Base-by-base conservation (phyloP, 2,329 filamentous ascomycete species). In the Lecanoromycetidae sp. region DNA sequence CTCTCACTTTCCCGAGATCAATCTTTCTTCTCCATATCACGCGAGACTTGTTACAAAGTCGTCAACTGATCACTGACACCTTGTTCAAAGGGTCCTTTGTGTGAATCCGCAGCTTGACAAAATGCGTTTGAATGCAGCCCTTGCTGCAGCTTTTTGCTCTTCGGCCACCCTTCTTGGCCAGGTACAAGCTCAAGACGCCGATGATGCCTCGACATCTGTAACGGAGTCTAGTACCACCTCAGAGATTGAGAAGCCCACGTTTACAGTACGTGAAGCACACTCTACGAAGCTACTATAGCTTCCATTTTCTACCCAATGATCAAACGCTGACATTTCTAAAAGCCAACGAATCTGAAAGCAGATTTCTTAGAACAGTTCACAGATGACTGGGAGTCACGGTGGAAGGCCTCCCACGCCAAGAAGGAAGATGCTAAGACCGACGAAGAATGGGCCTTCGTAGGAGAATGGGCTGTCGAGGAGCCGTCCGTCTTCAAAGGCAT, bases 331-430 rank as follows among this genome's bases (percentile, higher is more conserved):
- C 27, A 39, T 29, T 40, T 51, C 34, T 41, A 96, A 90, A 87
- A 98, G 90, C 88, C 91, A 51, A 86, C 87, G 56, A 76, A 72
- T 54, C 66, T 96, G 61, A 91, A 95, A 72, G 91, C 82, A 57
- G 86, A 87, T 52, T 98, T 98, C 78, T 72, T 96, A 55, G 91
- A 98, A 74, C 91, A 98, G 70, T 98, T 98, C 74, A 94, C 86
- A 69, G 84, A 93, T 58, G 88, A 86, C 70, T 96, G 90, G 90
- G 84, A 95, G 57, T 71, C 76, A 56, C 77, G 88, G 71, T 98
- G 91, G 91, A 87, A 90, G 71, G 79, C 84, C 49, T 96, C 90
- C 40, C 83, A 91, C 65, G 91, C 91, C 57, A 96, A 96, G 80
- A 98, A 98, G 80, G 83, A 90, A 61, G 84, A 84, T 61, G 79